These are phyloP conservation scores for Leptomonas seymouri DNA, from an alignment of 208 protist species.

Conservation along the genomic window DNA sequence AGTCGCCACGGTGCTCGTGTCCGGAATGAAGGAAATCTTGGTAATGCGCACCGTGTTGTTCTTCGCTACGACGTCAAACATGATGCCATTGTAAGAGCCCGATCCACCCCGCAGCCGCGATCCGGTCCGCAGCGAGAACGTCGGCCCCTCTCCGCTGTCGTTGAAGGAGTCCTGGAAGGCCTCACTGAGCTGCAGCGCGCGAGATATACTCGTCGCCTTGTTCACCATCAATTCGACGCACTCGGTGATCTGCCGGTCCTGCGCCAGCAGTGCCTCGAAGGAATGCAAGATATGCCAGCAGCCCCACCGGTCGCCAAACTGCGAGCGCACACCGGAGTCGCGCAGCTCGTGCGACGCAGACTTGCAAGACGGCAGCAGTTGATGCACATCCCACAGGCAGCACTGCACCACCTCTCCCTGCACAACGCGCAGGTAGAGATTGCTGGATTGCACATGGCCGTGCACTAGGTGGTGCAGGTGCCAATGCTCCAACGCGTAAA, in stretches of 20 bases:
- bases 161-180: slow-evolving; percentile 52
- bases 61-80: slow-evolving; percentile 91
- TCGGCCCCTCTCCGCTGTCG: slow-evolving; percentile 50
- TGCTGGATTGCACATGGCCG: slow-evolving; percentile 67
- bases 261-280: slow-evolving; percentile 26
- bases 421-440: slow-evolving; percentile 71
- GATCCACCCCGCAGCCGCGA: slow-evolving; percentile 53
- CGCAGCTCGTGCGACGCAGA: slow-evolving; percentile 60
- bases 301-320: slow-evolving; percentile 68
- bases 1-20: slow-evolving; percentile 58
- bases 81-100: slow-evolving; percentile 89
- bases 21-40: slow-evolving; percentile 80
- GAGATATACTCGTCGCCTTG: slow-evolving; percentile 45
- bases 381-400: slow-evolving; percentile 60
- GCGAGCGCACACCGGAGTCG: slow-evolving; percentile 39
- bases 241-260: slow-evolving; percentile 34
- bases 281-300: slow-evolving; percentile 47
- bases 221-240: slow-evolving; percentile 39
- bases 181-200: slow-evolving; percentile 54
- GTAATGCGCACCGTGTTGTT: slow-evolving; percentile 66
- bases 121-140: slow-evolving; percentile 62
- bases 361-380: slow-evolving; percentile 37
- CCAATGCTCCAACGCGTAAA: slow-evolving; percentile 86
- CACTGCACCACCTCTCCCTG: slow-evolving; percentile 51
- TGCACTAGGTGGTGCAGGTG: slow-evolving; percentile 80